phyloP scores from a whole-genome alignment of 495 filamentous ascomycete genomes.

The Cenococcum geophilum region DNA sequence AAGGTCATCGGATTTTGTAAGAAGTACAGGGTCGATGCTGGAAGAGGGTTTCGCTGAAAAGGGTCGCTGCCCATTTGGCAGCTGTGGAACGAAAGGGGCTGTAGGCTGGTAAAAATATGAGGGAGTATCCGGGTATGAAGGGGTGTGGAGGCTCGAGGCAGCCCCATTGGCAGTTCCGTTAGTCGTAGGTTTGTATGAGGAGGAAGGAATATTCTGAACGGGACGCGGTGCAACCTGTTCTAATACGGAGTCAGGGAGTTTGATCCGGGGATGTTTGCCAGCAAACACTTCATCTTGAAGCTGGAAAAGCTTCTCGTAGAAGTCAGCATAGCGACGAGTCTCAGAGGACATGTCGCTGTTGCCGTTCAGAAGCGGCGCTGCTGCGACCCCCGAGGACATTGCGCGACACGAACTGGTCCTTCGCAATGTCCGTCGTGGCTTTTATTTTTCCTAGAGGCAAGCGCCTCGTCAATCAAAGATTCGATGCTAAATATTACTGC shows the following conservation, averaged over 20 bases:
- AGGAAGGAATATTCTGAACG: slow-evolving; percentile 17
- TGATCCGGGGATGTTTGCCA: slow-evolving; percentile 68
- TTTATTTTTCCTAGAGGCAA: slow-evolving; percentile 3
- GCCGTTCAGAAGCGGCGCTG: slow-evolving; percentile 31
- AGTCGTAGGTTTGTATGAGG: slow-evolving; percentile 16
- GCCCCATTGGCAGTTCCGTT: slow-evolving; percentile 29
- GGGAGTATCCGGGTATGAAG: slow-evolving; percentile 20
- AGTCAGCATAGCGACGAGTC: slow-evolving; percentile 30
- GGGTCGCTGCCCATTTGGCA: slow-evolving; percentile 12
- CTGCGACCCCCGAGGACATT: slow-evolving; percentile 22
- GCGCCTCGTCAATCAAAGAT: slow-evolving; percentile 3
- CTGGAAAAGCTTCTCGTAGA: slow-evolving; percentile 65
- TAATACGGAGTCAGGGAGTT: slow-evolving; percentile 54
- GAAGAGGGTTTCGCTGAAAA: slow-evolving; percentile 32
- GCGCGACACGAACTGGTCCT: slow-evolving; percentile 1
- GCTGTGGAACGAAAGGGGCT: slow-evolving; percentile 30
- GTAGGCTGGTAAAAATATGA: slow-evolving; percentile 25
- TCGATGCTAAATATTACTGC: not conserved
- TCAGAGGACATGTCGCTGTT: slow-evolving; percentile 20
- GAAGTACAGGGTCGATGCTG: slow-evolving; percentile 68
- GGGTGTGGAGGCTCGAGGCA: slow-evolving; percentile 8
- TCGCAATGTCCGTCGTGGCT: not conserved
- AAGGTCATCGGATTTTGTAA: slow-evolving; percentile 78
- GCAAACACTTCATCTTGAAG: slow-evolving; percentile 72
- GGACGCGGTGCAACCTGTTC: slow-evolving; percentile 44